phyloP scores from a whole-genome alignment of 148 eudicot species.

The Polygonum maritimum region DNA sequence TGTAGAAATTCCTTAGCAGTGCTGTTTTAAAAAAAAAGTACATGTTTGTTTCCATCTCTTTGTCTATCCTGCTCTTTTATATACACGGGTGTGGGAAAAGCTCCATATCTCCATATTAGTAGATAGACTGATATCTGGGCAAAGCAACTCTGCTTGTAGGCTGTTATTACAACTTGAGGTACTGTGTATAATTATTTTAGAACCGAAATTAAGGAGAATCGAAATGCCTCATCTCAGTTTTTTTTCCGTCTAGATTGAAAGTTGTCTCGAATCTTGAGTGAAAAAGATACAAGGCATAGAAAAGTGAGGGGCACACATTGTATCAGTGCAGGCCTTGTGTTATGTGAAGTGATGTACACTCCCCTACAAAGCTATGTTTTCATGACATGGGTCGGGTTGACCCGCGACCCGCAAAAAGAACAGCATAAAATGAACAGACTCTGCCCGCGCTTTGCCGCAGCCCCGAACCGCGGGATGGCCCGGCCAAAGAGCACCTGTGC shows the following conservation, averaged over 20 bases:
- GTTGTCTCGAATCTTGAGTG: background rate
- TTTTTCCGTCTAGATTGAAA: background rate
- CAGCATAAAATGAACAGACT: no score
- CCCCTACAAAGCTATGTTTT: background rate
- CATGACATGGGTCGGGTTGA: no score
- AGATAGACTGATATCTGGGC: background rate
- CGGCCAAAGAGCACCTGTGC: no score
- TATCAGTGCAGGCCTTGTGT: background rate
- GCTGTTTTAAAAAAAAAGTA: background rate
- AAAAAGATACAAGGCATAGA: background rate
- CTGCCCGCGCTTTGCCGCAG: no score
- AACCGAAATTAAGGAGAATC: no score
- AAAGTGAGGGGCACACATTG: background rate
- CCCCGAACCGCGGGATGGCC: no score
- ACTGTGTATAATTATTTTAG: no score
- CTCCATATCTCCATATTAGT: background rate
- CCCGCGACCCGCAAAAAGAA: no score
- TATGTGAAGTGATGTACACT: background rate
- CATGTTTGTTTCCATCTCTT: background rate
- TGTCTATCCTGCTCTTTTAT: background rate
- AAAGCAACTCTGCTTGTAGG: background rate
- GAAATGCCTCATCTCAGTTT: background rate
- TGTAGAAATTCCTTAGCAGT: background rate
- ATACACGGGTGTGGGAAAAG: background rate
- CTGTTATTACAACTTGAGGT: background rate